Evolutionary conservation across 345 rosid species (phyloP).

Genomic region (Rhizophora mangle): DNA sequence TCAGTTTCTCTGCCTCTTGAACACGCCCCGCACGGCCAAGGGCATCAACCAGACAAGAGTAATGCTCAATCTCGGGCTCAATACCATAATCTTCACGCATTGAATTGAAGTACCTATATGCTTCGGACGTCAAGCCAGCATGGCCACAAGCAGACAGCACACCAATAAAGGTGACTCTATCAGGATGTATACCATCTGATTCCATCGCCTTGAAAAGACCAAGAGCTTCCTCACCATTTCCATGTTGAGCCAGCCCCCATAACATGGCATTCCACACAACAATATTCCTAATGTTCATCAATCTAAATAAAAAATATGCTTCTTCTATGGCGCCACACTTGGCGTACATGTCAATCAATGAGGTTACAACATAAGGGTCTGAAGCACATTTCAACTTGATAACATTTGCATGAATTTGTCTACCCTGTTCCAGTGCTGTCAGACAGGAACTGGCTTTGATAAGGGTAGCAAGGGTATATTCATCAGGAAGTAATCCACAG

Average conservation of each 20-base stretch:
- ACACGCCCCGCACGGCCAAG: constrained; percentile 56
- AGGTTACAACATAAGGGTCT: constrained; percentile 48
- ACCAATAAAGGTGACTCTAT: constrained; percentile 46
- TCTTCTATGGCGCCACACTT: constrained; percentile 63
- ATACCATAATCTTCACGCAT: constrained; percentile 49
- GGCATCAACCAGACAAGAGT: constrained; percentile 57
- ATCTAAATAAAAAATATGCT: constrained; percentile 43
- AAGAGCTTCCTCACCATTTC: constrained; percentile 53
- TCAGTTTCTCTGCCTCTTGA: constrained; percentile 48
- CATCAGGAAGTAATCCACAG: constrained; percentile 52
- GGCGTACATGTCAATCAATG: constrained; percentile 68
- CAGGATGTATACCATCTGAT: constrained; percentile 38
- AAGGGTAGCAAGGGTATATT: constrained; percentile 58
- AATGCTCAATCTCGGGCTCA: constrained; percentile 57
- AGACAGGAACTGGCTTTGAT: constrained; percentile 57
- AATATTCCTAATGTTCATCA: constrained; percentile 32
- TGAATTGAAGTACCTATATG: constrained; percentile 34
- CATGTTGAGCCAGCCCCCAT: constrained; percentile 56
- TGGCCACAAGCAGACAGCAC: constrained; percentile 58
- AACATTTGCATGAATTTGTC: constrained; percentile 59
- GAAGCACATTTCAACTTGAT: constrained; percentile 44
- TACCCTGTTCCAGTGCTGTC: constrained; percentile 60
- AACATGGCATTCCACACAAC: constrained; percentile 53
- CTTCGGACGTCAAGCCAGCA: constrained; percentile 50
- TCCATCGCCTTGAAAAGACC: constrained; percentile 41